A percentile compares a stretch with the other conserved stretches of the same genome.
Evolutionary conservation across 345 rosid species (phyloP).

Genomic region (Microthlaspi erraticum): DNA sequence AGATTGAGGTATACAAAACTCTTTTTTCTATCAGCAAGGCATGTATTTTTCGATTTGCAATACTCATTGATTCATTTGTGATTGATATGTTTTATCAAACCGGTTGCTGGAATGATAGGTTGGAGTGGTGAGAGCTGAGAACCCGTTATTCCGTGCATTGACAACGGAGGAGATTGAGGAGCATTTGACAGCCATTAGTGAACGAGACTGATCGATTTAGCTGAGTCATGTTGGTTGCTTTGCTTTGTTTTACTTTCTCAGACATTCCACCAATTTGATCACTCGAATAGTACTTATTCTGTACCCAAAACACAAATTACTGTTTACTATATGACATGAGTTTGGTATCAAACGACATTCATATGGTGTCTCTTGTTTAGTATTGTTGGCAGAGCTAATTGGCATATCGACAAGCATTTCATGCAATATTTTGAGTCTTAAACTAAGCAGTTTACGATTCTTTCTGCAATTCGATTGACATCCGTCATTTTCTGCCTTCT

Average conservation of each 20-base stretch:
- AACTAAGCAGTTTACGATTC: too few relatives aligned
- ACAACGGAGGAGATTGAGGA: constrained; percentile 74
- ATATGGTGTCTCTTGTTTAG: too few relatives aligned
- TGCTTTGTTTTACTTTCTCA: background rate
- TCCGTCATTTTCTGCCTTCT: too few relatives aligned
- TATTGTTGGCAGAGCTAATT: too few relatives aligned
- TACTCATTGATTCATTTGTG: background rate
- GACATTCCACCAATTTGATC: constrained; percentile 1
- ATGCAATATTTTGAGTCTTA: too few relatives aligned
- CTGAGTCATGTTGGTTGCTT: too few relatives aligned
- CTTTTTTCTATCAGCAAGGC: too few relatives aligned
- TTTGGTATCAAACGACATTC: too few relatives aligned
- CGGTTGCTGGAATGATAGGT: constrained; percentile 46
- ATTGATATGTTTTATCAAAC: background rate
- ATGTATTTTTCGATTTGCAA: background rate
- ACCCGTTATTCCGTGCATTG: constrained; percentile 57
- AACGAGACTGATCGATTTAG: constrained; percentile 57
- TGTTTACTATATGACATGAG: too few relatives aligned
- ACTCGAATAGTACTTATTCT: background rate
- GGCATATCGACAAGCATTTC: too few relatives aligned
- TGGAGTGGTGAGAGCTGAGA: constrained; percentile 69
- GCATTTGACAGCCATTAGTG: constrained; percentile 76
- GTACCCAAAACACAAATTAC: too few relatives aligned
- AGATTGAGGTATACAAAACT: constrained; percentile 67
- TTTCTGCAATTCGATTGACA: too few relatives aligned